Base-by-base conservation (phyloP, 148 eudicot species). In the Vaccinium myrtillus region DNA sequence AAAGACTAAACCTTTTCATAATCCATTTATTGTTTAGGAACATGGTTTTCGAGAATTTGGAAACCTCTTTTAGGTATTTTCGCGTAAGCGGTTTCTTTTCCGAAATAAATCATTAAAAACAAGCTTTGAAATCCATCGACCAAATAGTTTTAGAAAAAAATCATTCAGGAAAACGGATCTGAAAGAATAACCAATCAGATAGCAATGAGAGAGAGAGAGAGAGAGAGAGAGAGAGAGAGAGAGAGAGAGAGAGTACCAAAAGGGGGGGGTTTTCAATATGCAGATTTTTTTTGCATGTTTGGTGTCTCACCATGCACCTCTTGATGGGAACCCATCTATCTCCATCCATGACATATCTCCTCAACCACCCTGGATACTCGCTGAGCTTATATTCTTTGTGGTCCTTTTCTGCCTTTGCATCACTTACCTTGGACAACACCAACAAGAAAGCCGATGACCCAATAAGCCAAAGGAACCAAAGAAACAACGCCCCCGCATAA, bases 301-400 rank as follows among this genome's bases (percentile, higher is more conserved):
- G 6, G 1, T 8, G 21, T 14, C 46, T 78, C 53, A 53, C 59
- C 61, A 78, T 51, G 30, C 61, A 78, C 7, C 16, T 78, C 80
- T 53, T 78, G 59, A 78, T 6, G 15, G 43, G 11, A 78, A 12
- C 61, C 80, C 80, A 78, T 53, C n/a, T 78, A n/a, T 53, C 11
- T 53, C 80, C 59, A 6, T 25, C 80, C 43, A 51, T 46, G 6
- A 21, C 58, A 15, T 14, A 27, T 53, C 80, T 51, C 61, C 43
- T 39, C 59, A 78, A 23, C 61, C 59, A 50, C 51, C 19, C 46
- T 0, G 80, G 80, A 43, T 80, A 55, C 70, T 80, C 18, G 11
- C 58, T 39, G 15, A 80, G 70, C 15, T 80, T 25, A 59, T 80
- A 56, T 23, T 58, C 82, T n/a, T 21, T 80, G 19, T 16, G 82